A percentile compares a stretch with the other conserved stretches of the same genome.
Evolutionary conservation across 768 basidiomycete genomes (phyloP).

Genomic region (Filobasidium wieringae): DNA sequence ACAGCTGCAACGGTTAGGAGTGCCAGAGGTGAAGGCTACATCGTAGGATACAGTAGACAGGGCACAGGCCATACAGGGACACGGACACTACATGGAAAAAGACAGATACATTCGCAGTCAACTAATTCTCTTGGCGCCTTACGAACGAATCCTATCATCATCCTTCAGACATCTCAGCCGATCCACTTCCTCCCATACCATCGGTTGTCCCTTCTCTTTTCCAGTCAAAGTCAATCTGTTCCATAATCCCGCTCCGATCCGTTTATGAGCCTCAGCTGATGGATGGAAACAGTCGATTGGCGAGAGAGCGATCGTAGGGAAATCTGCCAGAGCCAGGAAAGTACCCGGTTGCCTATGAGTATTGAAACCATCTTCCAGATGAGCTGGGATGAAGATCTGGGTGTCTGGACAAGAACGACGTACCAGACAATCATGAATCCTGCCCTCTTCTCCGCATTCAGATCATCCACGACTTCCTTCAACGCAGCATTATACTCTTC

Average conservation of each 20-base stretch:
- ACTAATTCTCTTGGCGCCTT: not conserved
- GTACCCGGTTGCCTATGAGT: slow-evolving; percentile 23
- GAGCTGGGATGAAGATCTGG: not conserved
- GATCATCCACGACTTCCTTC: slow-evolving; percentile 17
- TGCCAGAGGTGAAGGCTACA: too few relatives aligned
- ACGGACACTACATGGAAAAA: too few relatives aligned
- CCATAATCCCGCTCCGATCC: slow-evolving; percentile 35
- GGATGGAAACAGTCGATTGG: slow-evolving; percentile 35
- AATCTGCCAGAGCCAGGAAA: slow-evolving; percentile 23
- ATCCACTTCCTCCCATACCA: slow-evolving; percentile 20
- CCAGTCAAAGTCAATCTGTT: slow-evolving; percentile 23
- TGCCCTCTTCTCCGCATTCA: slow-evolving; percentile 18
- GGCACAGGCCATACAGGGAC: too few relatives aligned
- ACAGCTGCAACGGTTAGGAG: too few relatives aligned
- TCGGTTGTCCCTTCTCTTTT: slow-evolving; percentile 21
- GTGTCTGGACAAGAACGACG: not conserved
- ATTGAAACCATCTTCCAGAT: not conserved
- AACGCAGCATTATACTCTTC: slow-evolving; percentile 30
- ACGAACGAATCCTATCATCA: slow-evolving; percentile 19
- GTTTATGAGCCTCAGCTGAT: slow-evolving; percentile 23
- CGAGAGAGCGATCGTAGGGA: slow-evolving; percentile 26
- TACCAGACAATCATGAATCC: slow-evolving; percentile 24
- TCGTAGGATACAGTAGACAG: too few relatives aligned
- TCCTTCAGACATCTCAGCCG: slow-evolving; percentile 27
- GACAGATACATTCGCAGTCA: too few relatives aligned